A percentile compares a stretch with the other conserved stretches of the same genome.
phyloP scores from a whole-genome alignment of 805 yeast genomes.

The Candida ovalis region DNA sequence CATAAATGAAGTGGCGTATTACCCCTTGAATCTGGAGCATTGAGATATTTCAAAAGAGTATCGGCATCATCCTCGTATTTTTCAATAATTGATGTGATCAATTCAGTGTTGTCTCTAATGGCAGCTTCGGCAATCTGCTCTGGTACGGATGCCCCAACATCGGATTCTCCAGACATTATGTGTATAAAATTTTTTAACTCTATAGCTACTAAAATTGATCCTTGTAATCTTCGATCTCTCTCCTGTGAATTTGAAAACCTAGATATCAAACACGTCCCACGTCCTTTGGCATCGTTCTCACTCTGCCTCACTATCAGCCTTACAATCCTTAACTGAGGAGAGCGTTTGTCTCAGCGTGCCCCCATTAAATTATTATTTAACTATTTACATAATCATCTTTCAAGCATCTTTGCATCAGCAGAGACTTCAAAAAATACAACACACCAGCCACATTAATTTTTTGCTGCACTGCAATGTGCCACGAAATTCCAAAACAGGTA shows the following conservation, averaged over 20 bases:
- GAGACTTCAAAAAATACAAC: not conserved
- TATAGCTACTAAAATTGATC: no score
- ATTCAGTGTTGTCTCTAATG: constrained; percentile 81
- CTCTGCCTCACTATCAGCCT: not conserved
- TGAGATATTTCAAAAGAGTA: constrained; percentile 49
- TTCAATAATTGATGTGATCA: constrained; percentile 53
- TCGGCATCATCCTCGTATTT: constrained; percentile 30
- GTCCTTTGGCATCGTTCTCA: not conserved
- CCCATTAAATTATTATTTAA: not conserved
- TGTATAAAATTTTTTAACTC: no score
- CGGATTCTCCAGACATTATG: constrained; percentile 4
- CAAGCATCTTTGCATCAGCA: no score
- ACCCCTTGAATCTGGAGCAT: constrained; percentile 69
- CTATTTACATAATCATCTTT: no score
- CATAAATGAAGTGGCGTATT: constrained; percentile 81
- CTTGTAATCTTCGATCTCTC: not conserved
- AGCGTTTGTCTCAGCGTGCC: no score
- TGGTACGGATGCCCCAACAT: constrained; percentile 67
- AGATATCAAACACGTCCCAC: not conserved
- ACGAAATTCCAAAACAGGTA: not conserved
- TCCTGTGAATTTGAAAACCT: not conserved
- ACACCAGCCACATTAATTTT: not conserved
- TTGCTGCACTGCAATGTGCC: not conserved
- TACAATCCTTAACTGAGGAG: no score
- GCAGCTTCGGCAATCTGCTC: constrained; percentile 86